Base-by-base conservation (phyloP, 2,329 filamentous ascomycete species). In the Penicillium italicum region DNA sequence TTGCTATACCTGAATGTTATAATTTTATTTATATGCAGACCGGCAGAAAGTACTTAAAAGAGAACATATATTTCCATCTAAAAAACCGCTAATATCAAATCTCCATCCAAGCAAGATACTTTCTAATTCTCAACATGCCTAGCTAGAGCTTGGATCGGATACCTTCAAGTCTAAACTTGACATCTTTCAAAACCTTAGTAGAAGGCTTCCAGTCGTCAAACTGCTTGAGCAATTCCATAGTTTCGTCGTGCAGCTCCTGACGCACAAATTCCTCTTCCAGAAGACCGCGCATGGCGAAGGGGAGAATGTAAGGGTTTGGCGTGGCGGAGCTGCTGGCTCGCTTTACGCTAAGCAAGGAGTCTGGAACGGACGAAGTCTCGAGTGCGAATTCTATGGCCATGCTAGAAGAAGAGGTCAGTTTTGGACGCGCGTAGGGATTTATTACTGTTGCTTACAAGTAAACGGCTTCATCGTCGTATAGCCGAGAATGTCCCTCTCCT, bases 161-260 rank as follows among this genome's bases (percentile, higher is more conserved):
- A 3, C 88, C 93, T 76, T 97, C 94, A 20, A 99, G 79, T 59
- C 94, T 82, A 74, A 95, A 97, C 74, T 96, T 96, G 44, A 99
- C 92, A 74, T 99, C 94, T 76, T 94, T 96, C 55, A 99, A 76
- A 41, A 89, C 89, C 77, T 97, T 99, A 8, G 87, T 96, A 0
- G 80, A 82, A 0, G 94, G 94, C 69, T 89, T 92, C 94, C 94
- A 99, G 50, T 90, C 85, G 70, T 97, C 92, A 73, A 97, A 99
- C 72, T 96, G 86, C 57, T 79, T 80, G n/a, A 99, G 77, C 48
- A 99, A 74, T 67, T 91, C 84, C 57, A 84, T 83, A 7, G 90
- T 91, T 75, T 99, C 94, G 1, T 81, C 76, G 31, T 84, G 84
- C 18, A 96, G 76, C 69, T 95, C 89, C 22, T 85, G 89, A 72